Percentiles rank a stretch among this genome's conserved stretches.
These are phyloP conservation scores for Backusella westeae DNA, from an alignment of 192 early-diverging fungal species.

Conservation along the genomic window DNA sequence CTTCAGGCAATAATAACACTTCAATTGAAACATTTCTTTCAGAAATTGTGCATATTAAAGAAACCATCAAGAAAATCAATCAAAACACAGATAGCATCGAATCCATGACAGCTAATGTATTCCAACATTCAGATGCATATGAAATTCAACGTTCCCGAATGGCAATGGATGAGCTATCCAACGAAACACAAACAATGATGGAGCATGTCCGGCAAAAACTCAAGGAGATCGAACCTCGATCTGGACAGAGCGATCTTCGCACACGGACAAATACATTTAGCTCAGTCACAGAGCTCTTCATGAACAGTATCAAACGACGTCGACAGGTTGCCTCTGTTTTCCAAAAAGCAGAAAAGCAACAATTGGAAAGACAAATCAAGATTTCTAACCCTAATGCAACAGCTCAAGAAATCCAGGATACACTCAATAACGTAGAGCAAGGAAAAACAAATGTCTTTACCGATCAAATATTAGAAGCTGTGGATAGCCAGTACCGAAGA, in stretches of 20 bases:
- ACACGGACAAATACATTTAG: slow-evolving; percentile 33
- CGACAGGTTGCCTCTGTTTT: slow-evolving; percentile 28
- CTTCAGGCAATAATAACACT: background rate
- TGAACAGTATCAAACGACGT: slow-evolving; percentile 30
- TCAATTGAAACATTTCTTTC: slow-evolving; percentile 20
- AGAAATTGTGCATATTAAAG: slow-evolving; percentile 26
- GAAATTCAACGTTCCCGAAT: slow-evolving; percentile 19
- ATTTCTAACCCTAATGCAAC: slow-evolving; percentile 56
- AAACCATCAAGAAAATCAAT: slow-evolving; percentile 26
- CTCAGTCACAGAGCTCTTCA: slow-evolving; percentile 24
- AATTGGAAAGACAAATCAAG: slow-evolving; percentile 37
- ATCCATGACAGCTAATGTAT: slow-evolving; percentile 11
- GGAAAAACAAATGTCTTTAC: slow-evolving; percentile 53
- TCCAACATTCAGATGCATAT: slow-evolving; percentile 24
- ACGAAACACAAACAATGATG: slow-evolving; percentile 26
- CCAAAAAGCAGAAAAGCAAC: slow-evolving; percentile 27
- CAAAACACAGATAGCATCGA: slow-evolving; percentile 17
- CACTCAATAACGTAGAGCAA: slow-evolving; percentile 42
- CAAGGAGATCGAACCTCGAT: slow-evolving; percentile 31
- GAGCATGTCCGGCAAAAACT: slow-evolving; percentile 25
- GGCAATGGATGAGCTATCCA: slow-evolving; percentile 14
- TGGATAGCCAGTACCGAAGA: slow-evolving; percentile 41
- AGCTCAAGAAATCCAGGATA: slow-evolving; percentile 50
- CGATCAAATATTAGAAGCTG: slow-evolving; percentile 54
- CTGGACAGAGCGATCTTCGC: slow-evolving; percentile 24